These are phyloP conservation scores for Cryptosporidium meleagridis DNA, from an alignment of 169 alveolate species.

Conservation along the genomic window DNA sequence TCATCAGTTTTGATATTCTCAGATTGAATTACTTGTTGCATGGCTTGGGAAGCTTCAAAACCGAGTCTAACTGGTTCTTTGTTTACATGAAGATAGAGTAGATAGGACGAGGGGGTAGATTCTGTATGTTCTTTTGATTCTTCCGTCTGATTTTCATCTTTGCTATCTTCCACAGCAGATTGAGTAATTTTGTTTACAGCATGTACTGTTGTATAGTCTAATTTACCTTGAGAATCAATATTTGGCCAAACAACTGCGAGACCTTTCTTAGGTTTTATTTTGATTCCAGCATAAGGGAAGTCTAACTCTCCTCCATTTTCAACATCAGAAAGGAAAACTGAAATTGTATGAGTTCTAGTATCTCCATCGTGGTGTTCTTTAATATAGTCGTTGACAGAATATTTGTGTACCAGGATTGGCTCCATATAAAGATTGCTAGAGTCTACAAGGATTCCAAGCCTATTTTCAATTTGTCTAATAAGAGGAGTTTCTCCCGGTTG, in stretches of 20 bases:
- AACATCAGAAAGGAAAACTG: constrained; percentile 46
- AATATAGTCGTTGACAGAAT: constrained; percentile 23
- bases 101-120: not conserved
- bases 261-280: constrained; percentile 67
- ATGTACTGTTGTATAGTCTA: constrained; percentile 62
- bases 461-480: constrained; percentile 44
- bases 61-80: constrained; percentile 54
- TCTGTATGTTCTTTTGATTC: too few relatives aligned
- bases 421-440: constrained; percentile 26
- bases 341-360: constrained; percentile 33
- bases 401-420: constrained; percentile 59
- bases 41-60: constrained; percentile 52
- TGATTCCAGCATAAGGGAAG: constrained; percentile 70
- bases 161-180: not conserved
- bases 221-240: constrained; percentile 24
- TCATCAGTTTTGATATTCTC: not conserved
- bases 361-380: constrained; percentile 74
- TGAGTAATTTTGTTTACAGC: constrained; percentile 48
- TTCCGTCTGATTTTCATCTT: not conserved
- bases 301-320: constrained; percentile 68
- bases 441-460: constrained; percentile 67
- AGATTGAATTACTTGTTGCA: constrained; percentile 36
- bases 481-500: constrained; percentile 57
- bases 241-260: constrained; percentile 74
- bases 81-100: constrained; percentile 55